A percentile compares a stretch with the other conserved stretches of the same genome.
Conservation (phyloP, 2,329 filamentous ascomycete species). For the Zasmidium cellare region DNA sequence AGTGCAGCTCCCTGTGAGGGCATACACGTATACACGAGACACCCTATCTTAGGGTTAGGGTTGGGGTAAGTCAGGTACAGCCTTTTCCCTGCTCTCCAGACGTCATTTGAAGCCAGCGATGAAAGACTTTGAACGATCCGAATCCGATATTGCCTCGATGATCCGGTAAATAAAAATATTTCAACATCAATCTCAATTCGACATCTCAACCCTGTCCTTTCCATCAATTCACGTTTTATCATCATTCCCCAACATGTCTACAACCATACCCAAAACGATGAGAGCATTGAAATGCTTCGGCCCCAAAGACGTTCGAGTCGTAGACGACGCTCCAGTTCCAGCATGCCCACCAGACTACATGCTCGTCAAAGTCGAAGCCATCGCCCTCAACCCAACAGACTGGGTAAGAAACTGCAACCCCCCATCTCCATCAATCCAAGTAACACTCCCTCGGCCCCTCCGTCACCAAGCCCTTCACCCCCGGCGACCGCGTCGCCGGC, state of each 20-base stretch:
- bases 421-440: conserved; percentile 14
- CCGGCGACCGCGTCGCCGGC: conserved; percentile 53
- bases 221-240: no score
- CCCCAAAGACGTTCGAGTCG: conserved; percentile 14
- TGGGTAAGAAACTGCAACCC: conserved; percentile 30
- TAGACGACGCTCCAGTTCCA: conserved; percentile 13
- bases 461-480: conserved; percentile 46
- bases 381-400: conserved; percentile 47
- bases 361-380: conserved; percentile 50
- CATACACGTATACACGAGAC: no score
- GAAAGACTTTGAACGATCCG: neutral
- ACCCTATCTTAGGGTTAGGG: no score
- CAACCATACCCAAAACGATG: conserved; percentile 11
- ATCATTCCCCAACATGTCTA: conserved; percentile 2
- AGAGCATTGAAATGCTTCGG: conserved; percentile 23
- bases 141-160: neutral
- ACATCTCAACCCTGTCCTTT: no score
- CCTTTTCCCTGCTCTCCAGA: neutral
- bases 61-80: no score
- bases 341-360: conserved; percentile 26
- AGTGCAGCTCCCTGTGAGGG: no score
- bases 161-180: neutral
- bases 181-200: neutral
- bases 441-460: conserved; percentile 52
- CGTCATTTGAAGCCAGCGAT: neutral